Evolutionary conservation across 371 early-diverging fungal genomes (phyloP), one percentile per base, ranked within the genome.

Genomic region (Mucor circinelloides): DNA sequence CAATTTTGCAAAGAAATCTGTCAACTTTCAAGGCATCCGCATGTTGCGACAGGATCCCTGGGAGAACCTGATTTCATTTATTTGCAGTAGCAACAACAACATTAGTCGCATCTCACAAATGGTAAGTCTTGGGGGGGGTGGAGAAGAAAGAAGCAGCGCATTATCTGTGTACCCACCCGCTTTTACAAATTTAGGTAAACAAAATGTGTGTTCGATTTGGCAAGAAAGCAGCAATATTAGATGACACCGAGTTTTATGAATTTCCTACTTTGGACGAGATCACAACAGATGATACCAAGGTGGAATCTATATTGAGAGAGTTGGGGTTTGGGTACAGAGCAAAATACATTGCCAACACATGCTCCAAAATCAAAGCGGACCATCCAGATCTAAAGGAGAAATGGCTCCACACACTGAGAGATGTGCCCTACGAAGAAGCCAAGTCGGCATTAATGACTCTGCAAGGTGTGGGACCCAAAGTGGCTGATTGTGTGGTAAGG

Each of bases 281-380:
- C 17, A 52, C 52, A 52, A 2, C 52, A 52, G 76, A 85, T 6
- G 48, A 75, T 25, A 81, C 42, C 17, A 81, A 80, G 4, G 84
- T 94, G 0, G 96, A 95, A 63, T 72, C 69, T 4, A 79, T 82
- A 31, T 75, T 99, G 38, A 77, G 92, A 19, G 75, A 76, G 25
- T 77, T 95, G 10, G 97, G 97, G 7, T 99, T 99, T 76, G 99
- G 86, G 93, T 99, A 99, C 72, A 84, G 99, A 17, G 97, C 98
- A 23, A 94, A 90, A 70, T 96, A 92, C 70, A 94, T 96, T 46
- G 83, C 82, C 10, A 81, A 87, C 40, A 89, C 96, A 0, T 92
- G 92, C 1, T 68, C 80, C 56, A 64, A 72, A 46, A 75, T 92
- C n/a, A 60, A 71, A 15, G 58, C 62, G 5, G 80, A 82, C 46